Conservation (phyloP, 306 rosid genomes). For the Crotalaria pallida region DNA sequence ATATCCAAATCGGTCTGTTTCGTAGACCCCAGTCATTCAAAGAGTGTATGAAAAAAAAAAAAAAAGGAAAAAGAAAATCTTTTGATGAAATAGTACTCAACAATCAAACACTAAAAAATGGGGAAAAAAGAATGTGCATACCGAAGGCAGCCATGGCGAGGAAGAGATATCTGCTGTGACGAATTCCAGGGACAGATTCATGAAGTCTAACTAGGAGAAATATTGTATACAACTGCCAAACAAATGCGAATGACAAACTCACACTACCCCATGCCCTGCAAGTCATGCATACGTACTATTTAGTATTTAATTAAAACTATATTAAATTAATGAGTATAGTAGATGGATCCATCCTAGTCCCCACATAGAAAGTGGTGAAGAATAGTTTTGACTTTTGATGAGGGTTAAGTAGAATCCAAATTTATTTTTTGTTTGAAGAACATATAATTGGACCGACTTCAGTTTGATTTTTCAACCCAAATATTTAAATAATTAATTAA, state of each 20-base stretch:
- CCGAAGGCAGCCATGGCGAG: slow-evolving; percentile 51
- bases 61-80: too few relatives aligned
- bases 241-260: slow-evolving; percentile 32
- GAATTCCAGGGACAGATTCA: slow-evolving; percentile 34
- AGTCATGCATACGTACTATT: not conserved
- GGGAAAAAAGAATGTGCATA: not conserved
- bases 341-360: not conserved
- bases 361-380: not conserved
- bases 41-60: not conserved
- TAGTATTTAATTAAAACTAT: not conserved
- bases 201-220: slow-evolving; percentile 42
- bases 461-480: not conserved
- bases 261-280: slow-evolving; percentile 42
- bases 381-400: too few relatives aligned
- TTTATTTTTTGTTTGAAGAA: not conserved
- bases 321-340: not conserved
- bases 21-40: not conserved
- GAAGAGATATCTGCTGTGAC: slow-evolving; percentile 38
- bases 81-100: not conserved
- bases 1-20: too few relatives aligned
- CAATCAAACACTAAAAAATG: not conserved
- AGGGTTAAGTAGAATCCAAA: not conserved
- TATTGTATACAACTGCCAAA: slow-evolving; percentile 40
- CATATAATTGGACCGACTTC: not conserved
- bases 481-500: not conserved